Evolutionary conservation across 306 rosid species (phyloP), one percentile per base, ranked within the genome.

Genomic region (Adenanthera pavonina): DNA sequence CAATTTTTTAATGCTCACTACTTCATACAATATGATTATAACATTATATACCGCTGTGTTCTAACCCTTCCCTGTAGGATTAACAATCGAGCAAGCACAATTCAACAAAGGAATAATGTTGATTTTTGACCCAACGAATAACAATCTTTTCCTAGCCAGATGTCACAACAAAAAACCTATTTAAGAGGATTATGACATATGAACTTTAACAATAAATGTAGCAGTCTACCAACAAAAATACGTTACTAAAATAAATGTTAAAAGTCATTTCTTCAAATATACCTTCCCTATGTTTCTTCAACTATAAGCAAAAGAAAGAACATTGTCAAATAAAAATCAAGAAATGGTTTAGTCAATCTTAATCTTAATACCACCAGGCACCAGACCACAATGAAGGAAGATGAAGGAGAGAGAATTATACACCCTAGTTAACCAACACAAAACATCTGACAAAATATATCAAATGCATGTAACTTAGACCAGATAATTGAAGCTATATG

Each of bases 251-350:
- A n/a, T n/a, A 67, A 44, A 40, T 65, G 33, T 38, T 38, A 9
- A 46, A 14, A 57, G 51, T 54, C 51, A 67, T 20, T 52, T 51
- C 64, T 72, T n/a, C 41, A 6, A 71, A 54, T 51, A 46, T 13
- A 46, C 59, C 52, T 54, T 74, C 36, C 54, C 19, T 12, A 34
- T 9, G 66, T 35, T 74, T 43, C 75, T 61, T 61, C 59, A 34
- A 56, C 81, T 2, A 11, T 34, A 38, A 34, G 66, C 77, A 74
- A 60, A 19, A 46, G 68, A 80, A 60, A 75, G 40, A 69, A 30
- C 48, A 36, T 64, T 5, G 15, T 75, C 25, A 62, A 73, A 64
- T 16, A 74, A 72, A 73, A 64, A 1, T 60, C 41, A 69, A 43
- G 49, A 60, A 65, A 62, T 35, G 54, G 19, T 44, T 75, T 4